These are phyloP conservation scores for Aureobasidium subglaciale DNA, from an alignment of 2,329 filamentous ascomycete genomes.

Conservation along the genomic window DNA sequence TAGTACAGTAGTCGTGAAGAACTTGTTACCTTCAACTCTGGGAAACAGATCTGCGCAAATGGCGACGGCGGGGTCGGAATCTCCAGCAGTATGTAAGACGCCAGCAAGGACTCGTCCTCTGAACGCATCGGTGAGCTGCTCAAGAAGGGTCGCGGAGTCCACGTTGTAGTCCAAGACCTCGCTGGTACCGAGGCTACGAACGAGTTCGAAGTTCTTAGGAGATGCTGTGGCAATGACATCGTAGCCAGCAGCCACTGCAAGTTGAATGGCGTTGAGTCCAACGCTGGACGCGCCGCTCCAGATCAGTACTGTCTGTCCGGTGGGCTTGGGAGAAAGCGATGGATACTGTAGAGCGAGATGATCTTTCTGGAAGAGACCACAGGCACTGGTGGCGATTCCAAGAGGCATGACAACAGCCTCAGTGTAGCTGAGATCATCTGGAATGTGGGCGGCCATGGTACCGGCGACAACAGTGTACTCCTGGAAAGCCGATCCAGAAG, in stretches of 20 bases:
- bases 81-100: conserved; percentile 15
- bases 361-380: conserved; percentile 20
- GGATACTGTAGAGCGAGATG: conserved; percentile 18
- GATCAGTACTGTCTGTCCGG: conserved; percentile 35
- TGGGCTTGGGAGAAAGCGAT: conserved; percentile 16
- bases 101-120: conserved; percentile 19
- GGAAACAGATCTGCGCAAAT: conserved; percentile 1
- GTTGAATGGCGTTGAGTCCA: conserved; percentile 42
- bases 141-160: conserved; percentile 28
- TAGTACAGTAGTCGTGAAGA: background rate
- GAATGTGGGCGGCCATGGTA: conserved; percentile 32
- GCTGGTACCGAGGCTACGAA: conserved; percentile 39
- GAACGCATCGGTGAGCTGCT: conserved; percentile 17
- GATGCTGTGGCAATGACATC: conserved; percentile 40
- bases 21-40: background rate
- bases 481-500: conserved; percentile 24
- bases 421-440: conserved; percentile 31
- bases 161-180: conserved; percentile 39
- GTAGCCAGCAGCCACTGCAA: conserved; percentile 39
- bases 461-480: conserved; percentile 28
- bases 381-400: conserved; percentile 35
- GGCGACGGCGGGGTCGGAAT: background rate
- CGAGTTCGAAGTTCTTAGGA: conserved; percentile 37
- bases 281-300: conserved; percentile 48
- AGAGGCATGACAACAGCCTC: conserved; percentile 37